Evolutionary conservation across 2,329 filamentous ascomycete species (phyloP).

Genomic region (Thielaviopsis musarum): DNA sequence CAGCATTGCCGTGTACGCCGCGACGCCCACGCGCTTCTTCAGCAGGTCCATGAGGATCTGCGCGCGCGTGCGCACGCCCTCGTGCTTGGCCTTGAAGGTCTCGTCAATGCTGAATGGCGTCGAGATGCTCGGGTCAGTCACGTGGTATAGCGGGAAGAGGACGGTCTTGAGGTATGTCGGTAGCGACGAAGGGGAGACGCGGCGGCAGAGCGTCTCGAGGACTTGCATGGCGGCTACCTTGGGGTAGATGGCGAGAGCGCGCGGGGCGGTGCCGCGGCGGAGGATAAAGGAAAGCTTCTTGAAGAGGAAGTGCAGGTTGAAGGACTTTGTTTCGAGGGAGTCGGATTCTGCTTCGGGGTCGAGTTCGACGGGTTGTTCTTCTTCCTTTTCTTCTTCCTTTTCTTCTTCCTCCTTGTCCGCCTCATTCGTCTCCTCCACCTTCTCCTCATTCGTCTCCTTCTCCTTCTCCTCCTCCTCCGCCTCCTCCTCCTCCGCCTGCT

Average conservation of each 20-base stretch:
- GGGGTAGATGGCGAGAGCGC: conserved; percentile 46
- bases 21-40: conserved; percentile 70
- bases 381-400: conserved; percentile 15
- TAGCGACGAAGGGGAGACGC: conserved; percentile 40
- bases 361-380: neutral
- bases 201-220: conserved; percentile 50
- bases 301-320: conserved; percentile 55
- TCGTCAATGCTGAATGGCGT: conserved; percentile 55
- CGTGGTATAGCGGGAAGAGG: conserved; percentile 51
- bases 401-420: conserved; percentile 18
- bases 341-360: conserved; percentile 9
- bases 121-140: conserved; percentile 66
- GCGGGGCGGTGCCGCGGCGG: conserved; percentile 54
- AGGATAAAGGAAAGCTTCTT: conserved; percentile 63
- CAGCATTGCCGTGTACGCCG: conserved; percentile 60
- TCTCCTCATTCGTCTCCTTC: conserved; percentile 20
- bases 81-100: conserved; percentile 50
- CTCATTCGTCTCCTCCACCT: conserved; percentile 21
- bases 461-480: conserved; percentile 25
- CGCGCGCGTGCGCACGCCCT: conserved; percentile 52
- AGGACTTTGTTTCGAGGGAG: conserved; percentile 12
- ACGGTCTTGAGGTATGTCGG: conserved; percentile 44
- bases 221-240: conserved; percentile 64
- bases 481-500: conserved; percentile 25
- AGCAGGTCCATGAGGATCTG: conserved; percentile 66